phyloP scores from a whole-genome alignment of 108 stramenopile genomes.

The Mayamaea pseudoterrestris region DNA sequence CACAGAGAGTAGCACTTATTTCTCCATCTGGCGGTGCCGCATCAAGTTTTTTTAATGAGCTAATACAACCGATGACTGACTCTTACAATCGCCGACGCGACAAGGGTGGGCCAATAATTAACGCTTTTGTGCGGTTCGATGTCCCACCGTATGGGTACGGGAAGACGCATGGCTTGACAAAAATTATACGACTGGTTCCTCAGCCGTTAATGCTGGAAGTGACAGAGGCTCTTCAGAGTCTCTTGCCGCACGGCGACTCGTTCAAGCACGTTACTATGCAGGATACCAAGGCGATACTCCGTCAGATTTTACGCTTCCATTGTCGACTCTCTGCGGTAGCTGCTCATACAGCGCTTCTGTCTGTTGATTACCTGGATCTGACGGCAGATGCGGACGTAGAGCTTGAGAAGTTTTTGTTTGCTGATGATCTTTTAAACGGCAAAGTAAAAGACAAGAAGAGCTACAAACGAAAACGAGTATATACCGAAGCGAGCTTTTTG shows the following conservation, averaged over 20 bases:
- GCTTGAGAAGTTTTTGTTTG: conserved; percentile 22
- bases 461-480: conserved; percentile 8
- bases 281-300: conserved; percentile 30
- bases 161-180: conserved; percentile 74
- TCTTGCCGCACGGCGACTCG: background rate
- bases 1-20: conserved; percentile 23
- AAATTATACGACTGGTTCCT: conserved; percentile 52
- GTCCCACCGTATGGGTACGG: conserved; percentile 87
- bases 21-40: conserved; percentile 30
- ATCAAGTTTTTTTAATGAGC: conserved; percentile 7
- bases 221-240: conserved; percentile 16
- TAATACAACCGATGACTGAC: conserved; percentile 7
- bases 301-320: conserved; percentile 71
- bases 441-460: conserved; percentile 4
- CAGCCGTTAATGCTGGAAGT: conserved; percentile 41
- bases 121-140: conserved; percentile 39
- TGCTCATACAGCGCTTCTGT: conserved; percentile 76
- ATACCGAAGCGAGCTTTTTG: background rate
- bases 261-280: conserved; percentile 10
- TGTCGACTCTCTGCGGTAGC: conserved; percentile 78
- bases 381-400: conserved; percentile 15
- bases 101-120: conserved; percentile 8
- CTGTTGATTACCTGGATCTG: conserved; percentile 28
- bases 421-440: too few relatives aligned
- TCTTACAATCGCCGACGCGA: conserved; percentile 8